A percentile compares a stretch with the other conserved stretches of the same genome.
Conservation (phyloP, 2,329 filamentous ascomycete species). For the Colletotrichum sp. region DNA sequence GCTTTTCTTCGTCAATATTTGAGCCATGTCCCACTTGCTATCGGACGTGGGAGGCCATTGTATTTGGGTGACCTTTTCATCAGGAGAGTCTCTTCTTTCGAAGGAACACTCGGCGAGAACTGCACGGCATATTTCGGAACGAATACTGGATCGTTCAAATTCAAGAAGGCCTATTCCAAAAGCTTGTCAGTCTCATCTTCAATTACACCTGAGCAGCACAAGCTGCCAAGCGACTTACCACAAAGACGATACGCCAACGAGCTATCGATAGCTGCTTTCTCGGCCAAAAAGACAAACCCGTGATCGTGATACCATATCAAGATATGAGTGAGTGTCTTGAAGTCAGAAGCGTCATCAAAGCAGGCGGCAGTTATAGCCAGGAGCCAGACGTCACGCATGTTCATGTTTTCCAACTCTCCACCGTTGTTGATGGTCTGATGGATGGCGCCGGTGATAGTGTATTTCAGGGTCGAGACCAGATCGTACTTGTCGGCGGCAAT, state of each 20-base stretch:
- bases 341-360: not conserved
- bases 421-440: not conserved
- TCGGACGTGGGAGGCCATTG: no score
- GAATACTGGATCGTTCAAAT: not conserved
- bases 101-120: no score
- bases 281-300: not conserved
- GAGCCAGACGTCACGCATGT: not conserved
- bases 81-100: no score
- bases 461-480: rapidly evolving
- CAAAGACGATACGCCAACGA: not conserved
- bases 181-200: not conserved
- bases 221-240: no score
- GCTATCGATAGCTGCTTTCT: not conserved
- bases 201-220: no score
- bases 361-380: not conserved
- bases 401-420: not conserved
- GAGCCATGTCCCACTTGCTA: no score
- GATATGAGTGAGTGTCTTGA: not conserved
- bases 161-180: not conserved
- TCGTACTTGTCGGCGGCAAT: not conserved
- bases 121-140: not conserved
- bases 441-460: not conserved
- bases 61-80: no score
- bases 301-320: not conserved
- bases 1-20: no score